These are phyloP conservation scores for Ceratocystis eucalypticola DNA, from an alignment of 2,329 filamentous ascomycete species.

Conservation along the genomic window DNA sequence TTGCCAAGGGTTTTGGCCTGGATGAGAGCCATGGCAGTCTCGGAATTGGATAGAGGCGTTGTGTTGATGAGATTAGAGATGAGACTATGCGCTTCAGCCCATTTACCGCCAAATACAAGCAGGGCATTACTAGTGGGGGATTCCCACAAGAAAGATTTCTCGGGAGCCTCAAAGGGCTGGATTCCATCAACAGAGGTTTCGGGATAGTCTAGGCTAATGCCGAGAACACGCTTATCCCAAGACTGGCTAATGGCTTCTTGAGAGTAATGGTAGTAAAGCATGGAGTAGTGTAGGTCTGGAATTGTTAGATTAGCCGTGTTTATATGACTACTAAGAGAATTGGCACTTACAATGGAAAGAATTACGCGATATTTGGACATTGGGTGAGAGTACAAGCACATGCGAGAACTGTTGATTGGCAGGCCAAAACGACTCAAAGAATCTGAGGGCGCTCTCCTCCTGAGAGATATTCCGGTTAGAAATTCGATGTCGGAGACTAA, in stretches of 20 bases:
- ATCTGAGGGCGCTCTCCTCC: conserved; percentile 58
- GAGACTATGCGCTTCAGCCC: conserved; percentile 74
- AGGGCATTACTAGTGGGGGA: conserved; percentile 69
- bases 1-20: conserved; percentile 48
- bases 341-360: conserved; percentile 59
- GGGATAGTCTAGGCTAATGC: conserved; percentile 68
- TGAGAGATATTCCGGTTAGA: conserved; percentile 44
- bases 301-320: background rate
- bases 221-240: conserved; percentile 48
- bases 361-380: conserved; percentile 63
- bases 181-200: conserved; percentile 48
- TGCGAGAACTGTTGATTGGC: conserved; percentile 49
- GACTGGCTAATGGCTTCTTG: conserved; percentile 30
- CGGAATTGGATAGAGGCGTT: conserved; percentile 24
- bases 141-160: conserved; percentile 64
- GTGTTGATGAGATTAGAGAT: conserved; percentile 42
- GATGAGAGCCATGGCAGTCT: conserved; percentile 28
- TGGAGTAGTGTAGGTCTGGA: conserved; percentile 56
- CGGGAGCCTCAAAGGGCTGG: conserved; percentile 37
- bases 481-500: conserved; percentile 66
- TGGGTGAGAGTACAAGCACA: conserved; percentile 70
- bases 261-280: conserved; percentile 69
- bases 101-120: conserved; percentile 72
- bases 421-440: conserved; percentile 83
- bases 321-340: background rate